Evolutionary conservation across 2,329 filamentous ascomycete genomes (phyloP), one percentile per base, ranked within the genome.

Genomic region (Aspergillus ustus): DNA sequence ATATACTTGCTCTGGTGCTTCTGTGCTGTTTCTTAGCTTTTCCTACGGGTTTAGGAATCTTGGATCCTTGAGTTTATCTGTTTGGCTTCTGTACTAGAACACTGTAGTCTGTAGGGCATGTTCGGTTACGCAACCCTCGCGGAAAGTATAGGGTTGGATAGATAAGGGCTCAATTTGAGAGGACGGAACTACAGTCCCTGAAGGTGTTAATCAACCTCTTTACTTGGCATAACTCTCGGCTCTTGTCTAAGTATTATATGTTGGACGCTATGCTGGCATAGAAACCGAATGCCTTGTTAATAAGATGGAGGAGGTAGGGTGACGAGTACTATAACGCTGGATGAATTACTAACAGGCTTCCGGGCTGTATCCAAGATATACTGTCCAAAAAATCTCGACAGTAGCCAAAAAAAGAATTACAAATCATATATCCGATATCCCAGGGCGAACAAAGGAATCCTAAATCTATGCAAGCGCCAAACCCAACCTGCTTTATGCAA

Each of bases 31-130:
- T 15, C 15, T 55, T 55, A 40, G 50, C 50, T 46, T 46, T 50
- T 60, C 51, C 57, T 60, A 60, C 57, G 44, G 57, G 51, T 40
- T 48, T 54, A 55, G 57, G 57, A 55, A 51, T 55, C 46, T 57
- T 57, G 54, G 54, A 57, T 56, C 34, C 15, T 57, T 52, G 31
- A 43, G 11, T 25, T 13, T 19, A 19, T 22, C 13, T 40, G 28
- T 13, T 34, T 54, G 7, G 28, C 8, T 9, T 20, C n/a, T 20
- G 17, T 13, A 11, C 17, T 7, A 34, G 6, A 46, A 7, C 20
- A 19, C 44, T 46, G 44, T 17, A 40, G 31, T 25, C 50, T 19
- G 13, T 7, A 37, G 40, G 4, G 3, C 31, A 37, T 37, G 25
- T 25, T 25, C 25, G 25, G 6, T 25, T 25, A 25, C 25, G 25